Conservation (phyloP, 176 grass and related monocot species). For the Phoenix dactylifera region DNA sequence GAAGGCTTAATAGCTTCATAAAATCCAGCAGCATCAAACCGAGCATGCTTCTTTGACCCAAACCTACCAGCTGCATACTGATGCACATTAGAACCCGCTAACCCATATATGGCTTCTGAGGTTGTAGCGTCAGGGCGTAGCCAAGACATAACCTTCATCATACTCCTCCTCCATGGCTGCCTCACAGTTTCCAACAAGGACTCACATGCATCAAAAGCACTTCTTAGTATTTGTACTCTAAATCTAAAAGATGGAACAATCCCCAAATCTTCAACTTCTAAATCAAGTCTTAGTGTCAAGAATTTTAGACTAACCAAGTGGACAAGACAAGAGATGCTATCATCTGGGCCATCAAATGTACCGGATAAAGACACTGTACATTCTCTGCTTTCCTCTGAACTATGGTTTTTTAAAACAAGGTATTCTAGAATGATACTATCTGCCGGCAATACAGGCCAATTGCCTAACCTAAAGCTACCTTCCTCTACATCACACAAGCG, state of each 20-base stretch:
- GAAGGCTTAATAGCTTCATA: constrained; percentile 77
- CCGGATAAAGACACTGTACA: constrained; percentile 32
- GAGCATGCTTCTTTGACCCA: constrained; percentile 30
- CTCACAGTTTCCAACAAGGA: constrained; percentile 63
- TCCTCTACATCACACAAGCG: constrained; percentile 42
- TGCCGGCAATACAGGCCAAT: constrained; percentile 56
- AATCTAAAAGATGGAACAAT: constrained; percentile 26
- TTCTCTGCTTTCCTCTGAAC: constrained; percentile 1
- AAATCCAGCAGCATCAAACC: constrained; percentile 72
- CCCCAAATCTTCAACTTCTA: constrained; percentile 12
- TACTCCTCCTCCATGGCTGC: constrained; percentile 82
- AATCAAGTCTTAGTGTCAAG: constrained; percentile 32
- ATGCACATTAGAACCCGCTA: constrained; percentile 11
- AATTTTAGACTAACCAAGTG: constrained; percentile 67
- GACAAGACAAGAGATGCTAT: constrained; percentile 55
- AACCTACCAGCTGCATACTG: constrained; percentile 22
- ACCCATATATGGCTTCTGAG: constrained; percentile 54
- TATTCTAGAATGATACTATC: constrained; percentile 57
- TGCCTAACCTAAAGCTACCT: constrained; percentile 54
- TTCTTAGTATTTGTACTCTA: constrained; percentile 60
- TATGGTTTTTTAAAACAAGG: constrained; percentile 1
- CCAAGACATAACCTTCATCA: constrained; percentile 86
- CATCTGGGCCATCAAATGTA: constrained; percentile 62
- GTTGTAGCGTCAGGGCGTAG: constrained; percentile 64
- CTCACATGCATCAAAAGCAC: constrained; percentile 43